phyloP scores from a whole-genome alignment of 2,329 filamentous ascomycete species.

The Tolypocladium capitatum region DNA sequence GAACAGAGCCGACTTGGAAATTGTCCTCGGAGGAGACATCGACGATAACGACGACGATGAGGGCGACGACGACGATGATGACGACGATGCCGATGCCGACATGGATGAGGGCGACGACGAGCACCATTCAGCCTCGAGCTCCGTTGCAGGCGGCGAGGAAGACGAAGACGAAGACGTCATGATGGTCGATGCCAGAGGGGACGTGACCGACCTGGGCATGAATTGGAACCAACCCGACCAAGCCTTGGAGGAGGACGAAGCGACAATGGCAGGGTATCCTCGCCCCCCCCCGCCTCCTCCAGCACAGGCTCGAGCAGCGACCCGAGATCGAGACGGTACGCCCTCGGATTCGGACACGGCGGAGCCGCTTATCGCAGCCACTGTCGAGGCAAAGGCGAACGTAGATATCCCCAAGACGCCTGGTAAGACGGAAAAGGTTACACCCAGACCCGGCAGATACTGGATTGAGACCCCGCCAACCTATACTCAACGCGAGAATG shows the following conservation, averaged over 20 bases:
- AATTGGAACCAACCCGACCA: slow-evolving; percentile 46
- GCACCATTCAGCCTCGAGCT: slow-evolving; percentile 19
- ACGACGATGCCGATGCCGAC: slow-evolving; percentile 43
- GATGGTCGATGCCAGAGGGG: slow-evolving; percentile 39
- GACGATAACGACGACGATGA: slow-evolving; percentile 20
- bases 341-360: slow-evolving; percentile 59
- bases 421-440: slow-evolving; percentile 32
- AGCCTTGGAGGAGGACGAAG: slow-evolving; percentile 61
- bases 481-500: slow-evolving; percentile 48
- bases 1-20: slow-evolving; percentile 13
- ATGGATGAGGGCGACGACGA: slow-evolving; percentile 28
- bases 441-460: slow-evolving; percentile 59
- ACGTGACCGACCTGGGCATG: slow-evolving; percentile 31
- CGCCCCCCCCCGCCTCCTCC: slow-evolving; percentile 52
- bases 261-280: slow-evolving; percentile 62
- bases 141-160: slow-evolving; percentile 25
- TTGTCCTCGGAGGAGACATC: slow-evolving; percentile 15
- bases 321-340: slow-evolving; percentile 47
- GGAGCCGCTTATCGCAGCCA: slow-evolving; percentile 50
- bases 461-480: slow-evolving; percentile 72
- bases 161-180: slow-evolving; percentile 44
- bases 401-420: slow-evolving; percentile 76
- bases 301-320: slow-evolving; percentile 27
- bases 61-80: slow-evolving; percentile 40
- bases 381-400: slow-evolving; percentile 49